Base-by-base conservation (phyloP, 768 basidiomycete species). In the Trametes coccinea region DNA sequence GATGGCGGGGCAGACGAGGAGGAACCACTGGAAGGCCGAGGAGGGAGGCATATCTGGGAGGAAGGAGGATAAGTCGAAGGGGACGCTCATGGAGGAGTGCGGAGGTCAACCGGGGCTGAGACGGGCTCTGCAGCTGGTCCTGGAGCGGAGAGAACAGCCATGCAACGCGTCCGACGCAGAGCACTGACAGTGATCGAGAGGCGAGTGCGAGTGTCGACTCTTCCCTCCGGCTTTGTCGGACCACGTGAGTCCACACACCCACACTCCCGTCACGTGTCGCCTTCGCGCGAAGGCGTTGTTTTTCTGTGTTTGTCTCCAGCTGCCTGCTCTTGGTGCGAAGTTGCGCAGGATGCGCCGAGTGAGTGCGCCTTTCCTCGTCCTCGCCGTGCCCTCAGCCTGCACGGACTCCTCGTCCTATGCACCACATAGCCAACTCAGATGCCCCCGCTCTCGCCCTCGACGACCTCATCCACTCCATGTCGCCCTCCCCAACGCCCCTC, bases 1-100 rank as follows among this genome's bases (percentile, higher is more conserved):
- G 30, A 89, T 70, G 14, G 87, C 83, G 0, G 86, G 85, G 5
- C 90, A 69, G 13, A 87, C 70, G 59, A 90, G 75, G 34, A 91
- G 78, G 57, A 86, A 69, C 69, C 74, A 74, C 30, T 73, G 73
- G 63, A 72, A 67, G 50, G 70, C 61, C 34, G 65, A 66, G 37
- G 72, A 65, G 43, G 66, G 61, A 11, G 66, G 46, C 72, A 73
- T 73, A 57, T 40, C 51, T 47, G 54, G 59, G 47, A 59, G 58
- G 48, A 64, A 53, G n/a, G 39, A 39, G 17, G 49, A 51, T 11
- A 40, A 43, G 27, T 16, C 43, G 4, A 37, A 13, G 43, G 47
- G 34, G 37, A 48, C 30, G 63, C 63, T 48, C 63, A 64, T 60
- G 16, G 63, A 30, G 45, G 45, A 41, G 58, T 34, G 22, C 22